phyloP scores from a whole-genome alignment of 306 rosid species.

The Acacia acuminata region DNA sequence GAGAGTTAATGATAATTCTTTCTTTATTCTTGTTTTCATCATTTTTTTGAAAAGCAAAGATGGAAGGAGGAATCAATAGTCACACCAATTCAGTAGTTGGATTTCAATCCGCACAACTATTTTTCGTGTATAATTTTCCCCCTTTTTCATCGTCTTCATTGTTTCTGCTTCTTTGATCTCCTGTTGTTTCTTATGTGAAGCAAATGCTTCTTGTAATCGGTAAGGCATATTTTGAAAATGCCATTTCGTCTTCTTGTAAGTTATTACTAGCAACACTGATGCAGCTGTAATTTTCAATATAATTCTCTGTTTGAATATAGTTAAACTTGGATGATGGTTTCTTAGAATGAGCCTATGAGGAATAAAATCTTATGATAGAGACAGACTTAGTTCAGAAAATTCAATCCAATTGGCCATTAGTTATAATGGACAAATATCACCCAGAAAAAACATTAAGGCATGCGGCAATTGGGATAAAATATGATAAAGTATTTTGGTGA shows the following conservation, averaged over 20 bases:
- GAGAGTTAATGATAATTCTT: constrained; percentile 37
- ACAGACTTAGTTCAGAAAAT: neutral
- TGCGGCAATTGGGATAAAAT: neutral
- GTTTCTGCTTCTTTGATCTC: constrained; percentile 24
- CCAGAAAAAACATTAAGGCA: neutral
- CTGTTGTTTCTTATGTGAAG: constrained; percentile 48
- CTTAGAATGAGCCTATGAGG: neutral
- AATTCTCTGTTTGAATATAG: constrained; percentile 26
- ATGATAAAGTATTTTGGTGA: no score
- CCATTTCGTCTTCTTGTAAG: constrained; percentile 53
- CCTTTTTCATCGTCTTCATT: constrained; percentile 1
- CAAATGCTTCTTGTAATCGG: constrained; percentile 72
- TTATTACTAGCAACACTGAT: constrained; percentile 39
- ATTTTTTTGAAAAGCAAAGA: neutral
- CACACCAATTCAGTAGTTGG: constrained; percentile 35
- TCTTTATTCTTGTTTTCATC: constrained; percentile 20
- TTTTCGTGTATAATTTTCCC: neutral
- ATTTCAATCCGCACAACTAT: constrained; percentile 24
- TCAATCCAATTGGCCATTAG: neutral
- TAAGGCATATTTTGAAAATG: constrained; percentile 82
- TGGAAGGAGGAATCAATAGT: constrained; percentile 28
- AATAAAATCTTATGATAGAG: neutral
- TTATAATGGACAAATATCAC: neutral
- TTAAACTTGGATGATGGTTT: no score
- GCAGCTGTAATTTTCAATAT: constrained; percentile 44